Evolutionary conservation across 1,284 basidiomycete genomes (phyloP), one percentile per base, ranked within the genome.

Genomic region (Cryptococcus wingfieldii): DNA sequence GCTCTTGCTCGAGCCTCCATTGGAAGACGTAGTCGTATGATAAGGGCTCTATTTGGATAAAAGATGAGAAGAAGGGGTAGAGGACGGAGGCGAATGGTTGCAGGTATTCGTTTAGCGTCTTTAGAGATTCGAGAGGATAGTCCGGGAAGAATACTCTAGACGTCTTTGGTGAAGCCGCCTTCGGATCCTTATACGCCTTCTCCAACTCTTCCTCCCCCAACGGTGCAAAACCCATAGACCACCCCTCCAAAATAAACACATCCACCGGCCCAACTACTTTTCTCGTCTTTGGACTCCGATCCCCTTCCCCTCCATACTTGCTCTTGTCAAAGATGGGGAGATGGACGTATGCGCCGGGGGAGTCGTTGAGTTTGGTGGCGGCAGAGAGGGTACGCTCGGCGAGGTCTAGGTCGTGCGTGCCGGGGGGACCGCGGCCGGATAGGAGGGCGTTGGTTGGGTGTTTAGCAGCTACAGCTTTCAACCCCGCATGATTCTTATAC

Each of bases 301-400:
- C 94, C 0, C 94, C 94, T 71, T 88, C 81, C 0, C 93, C 93
- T 41, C 75, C 74, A 65, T 83, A 84, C 41, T 86, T 71, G 61
- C 86, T 88, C 79, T 98, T 98, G 68, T 97, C 91, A 68, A 93
- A 98, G 25, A 83, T 77, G 0, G 94, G 94, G 16, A 94, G 72
- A 37, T 81, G 76, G 9, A 90, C 80, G 1, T 67, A 63, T 6
- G 38, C 47, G n/a, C 14, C 44, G 7, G 49, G 6, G 0, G 31
- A 13, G 13, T 55, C 57, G 47, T 67, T 67, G 50, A 70, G 62
- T 5, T 31, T 28, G 14, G 53, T 50, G 14, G 68, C 55, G 4
- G 54, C 46, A 3, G 55, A 14, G 2, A 68, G 37, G 27, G 61
- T 55, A 0, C 25, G 25, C 2, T 44, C 44, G 9, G 66, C 65